Evolutionary conservation across 441 rosid genomes (phyloP).

Genomic region (Monsonia emarginata): DNA sequence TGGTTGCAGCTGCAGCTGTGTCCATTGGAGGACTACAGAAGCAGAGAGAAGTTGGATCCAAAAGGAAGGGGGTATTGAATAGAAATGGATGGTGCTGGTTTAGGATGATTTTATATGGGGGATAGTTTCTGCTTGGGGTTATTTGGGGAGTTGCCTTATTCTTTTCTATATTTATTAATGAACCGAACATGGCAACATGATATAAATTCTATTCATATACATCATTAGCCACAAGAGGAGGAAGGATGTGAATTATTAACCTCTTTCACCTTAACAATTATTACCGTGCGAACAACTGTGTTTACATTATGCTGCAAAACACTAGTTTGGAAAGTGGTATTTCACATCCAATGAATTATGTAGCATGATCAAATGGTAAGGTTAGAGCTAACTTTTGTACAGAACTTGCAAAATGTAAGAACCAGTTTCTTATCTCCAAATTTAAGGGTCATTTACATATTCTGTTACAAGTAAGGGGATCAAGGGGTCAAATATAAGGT

Average conservation of each 20-base stretch:
- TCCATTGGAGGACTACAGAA: constrained; percentile 10
- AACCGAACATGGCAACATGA: not conserved
- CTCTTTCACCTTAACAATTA: too few species aligned
- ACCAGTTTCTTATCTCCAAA: too few species aligned
- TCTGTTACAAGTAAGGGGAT: not conserved
- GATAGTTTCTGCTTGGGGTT: not conserved
- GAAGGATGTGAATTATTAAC: too few species aligned
- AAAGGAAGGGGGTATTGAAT: too few species aligned
- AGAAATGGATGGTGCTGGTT: constrained; percentile 6
- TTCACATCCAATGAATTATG: too few species aligned
- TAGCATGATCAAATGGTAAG: too few species aligned
- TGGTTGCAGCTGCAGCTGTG: constrained; percentile 9
- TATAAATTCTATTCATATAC: not conserved
- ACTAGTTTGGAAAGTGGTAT: too few species aligned
- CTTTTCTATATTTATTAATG: constrained; percentile 2
- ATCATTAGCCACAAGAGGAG: not conserved
- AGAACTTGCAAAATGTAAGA: not conserved
- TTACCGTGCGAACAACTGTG: too few species aligned
- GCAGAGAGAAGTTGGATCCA: not conserved
- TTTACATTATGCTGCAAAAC: too few species aligned
- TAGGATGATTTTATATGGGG: constrained; percentile 1
- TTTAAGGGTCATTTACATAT: not conserved
- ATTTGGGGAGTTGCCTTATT: not conserved
- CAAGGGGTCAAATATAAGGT: not conserved
- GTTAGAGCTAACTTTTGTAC: not conserved